Conservation (phyloP, 139 green algal species). For the Coccomyxa sp. region DNA sequence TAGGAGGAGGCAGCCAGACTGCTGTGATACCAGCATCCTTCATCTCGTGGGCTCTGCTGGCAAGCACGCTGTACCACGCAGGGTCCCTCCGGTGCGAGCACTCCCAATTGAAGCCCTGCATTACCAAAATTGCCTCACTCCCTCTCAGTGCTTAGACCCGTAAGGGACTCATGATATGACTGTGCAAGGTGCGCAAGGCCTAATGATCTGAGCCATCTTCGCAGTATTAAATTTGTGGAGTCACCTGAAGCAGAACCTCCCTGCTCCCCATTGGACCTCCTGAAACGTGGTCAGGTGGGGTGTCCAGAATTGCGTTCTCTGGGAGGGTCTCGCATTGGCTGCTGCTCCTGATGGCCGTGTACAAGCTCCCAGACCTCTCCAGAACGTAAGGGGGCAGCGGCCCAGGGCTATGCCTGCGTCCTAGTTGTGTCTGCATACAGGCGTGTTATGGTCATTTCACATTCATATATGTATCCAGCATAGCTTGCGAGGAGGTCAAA, state of each 20-base stretch:
- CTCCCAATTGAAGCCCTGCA: slow-evolving; percentile 19
- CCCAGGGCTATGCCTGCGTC: not conserved
- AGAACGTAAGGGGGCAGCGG: not conserved
- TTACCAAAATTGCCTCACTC: too few relatives aligned
- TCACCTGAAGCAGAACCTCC: not conserved
- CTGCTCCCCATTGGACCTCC: not conserved
- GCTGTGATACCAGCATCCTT: slow-evolving; percentile 43
- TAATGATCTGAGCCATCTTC: too few relatives aligned
- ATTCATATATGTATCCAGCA: too few relatives aligned
- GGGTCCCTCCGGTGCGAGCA: not conserved
- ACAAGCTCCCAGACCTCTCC: not conserved
- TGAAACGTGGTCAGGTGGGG: not conserved
- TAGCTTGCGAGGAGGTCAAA: too few relatives aligned
- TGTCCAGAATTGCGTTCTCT: not conserved
- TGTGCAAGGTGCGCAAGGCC: too few relatives aligned
- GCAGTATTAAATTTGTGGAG: too few relatives aligned
- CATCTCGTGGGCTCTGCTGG: not conserved
- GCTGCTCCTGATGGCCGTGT: not conserved
- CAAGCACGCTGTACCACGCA: not conserved
- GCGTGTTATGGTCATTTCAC: too few relatives aligned
- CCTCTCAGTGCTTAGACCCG: too few relatives aligned
- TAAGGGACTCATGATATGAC: too few relatives aligned
- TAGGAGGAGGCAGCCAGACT: slow-evolving; percentile 78
- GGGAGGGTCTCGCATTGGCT: not conserved
- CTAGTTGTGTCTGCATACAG: not conserved